These are phyloP conservation scores for Papiliotrema terrestris DNA, from an alignment of 1,284 basidiomycete species.

Conservation along the genomic window DNA sequence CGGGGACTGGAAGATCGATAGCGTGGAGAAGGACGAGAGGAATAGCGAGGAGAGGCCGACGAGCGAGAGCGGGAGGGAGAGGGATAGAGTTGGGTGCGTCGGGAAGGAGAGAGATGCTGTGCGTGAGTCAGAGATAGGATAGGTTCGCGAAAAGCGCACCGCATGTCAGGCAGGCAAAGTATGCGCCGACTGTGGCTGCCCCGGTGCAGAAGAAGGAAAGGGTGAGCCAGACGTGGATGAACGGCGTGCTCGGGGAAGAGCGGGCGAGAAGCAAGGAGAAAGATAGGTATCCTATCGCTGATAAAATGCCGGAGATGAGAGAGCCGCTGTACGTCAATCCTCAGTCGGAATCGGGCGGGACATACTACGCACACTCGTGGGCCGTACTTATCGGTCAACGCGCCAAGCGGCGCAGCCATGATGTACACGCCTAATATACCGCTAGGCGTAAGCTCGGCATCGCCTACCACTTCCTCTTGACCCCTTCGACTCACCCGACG, in stretches of 20 bases:
- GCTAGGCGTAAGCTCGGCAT: constrained; percentile 11
- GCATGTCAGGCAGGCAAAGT: constrained; percentile 47
- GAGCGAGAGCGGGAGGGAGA: constrained; percentile 45
- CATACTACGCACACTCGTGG: constrained; percentile 35
- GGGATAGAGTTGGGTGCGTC: constrained; percentile 43
- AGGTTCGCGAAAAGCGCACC: constrained; percentile 16
- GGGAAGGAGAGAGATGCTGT: constrained; percentile 47
- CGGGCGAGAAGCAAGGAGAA: constrained; percentile 36
- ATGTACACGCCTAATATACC: constrained; percentile 50
- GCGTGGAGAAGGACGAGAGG: constrained; percentile 41
- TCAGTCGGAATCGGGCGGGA: neutral
- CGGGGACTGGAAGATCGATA: constrained; percentile 26
- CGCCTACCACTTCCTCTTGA: neutral
- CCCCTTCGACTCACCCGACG: constrained; percentile 31
- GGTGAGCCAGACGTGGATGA: constrained; percentile 37
- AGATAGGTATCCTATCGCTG: constrained; percentile 39
- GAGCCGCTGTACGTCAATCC: constrained; percentile 28
- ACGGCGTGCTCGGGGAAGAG: constrained; percentile 22
- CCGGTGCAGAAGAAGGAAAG: constrained; percentile 44
- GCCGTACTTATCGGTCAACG: constrained; percentile 44
- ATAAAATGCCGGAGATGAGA: constrained; percentile 36
- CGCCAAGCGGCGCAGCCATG: constrained; percentile 46
- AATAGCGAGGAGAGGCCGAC: constrained; percentile 46
- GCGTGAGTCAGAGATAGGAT: neutral
- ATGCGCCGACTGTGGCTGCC: constrained; percentile 46